Conservation (phyloP, 805 yeast species). For the Torulaspora quercuum region DNA sequence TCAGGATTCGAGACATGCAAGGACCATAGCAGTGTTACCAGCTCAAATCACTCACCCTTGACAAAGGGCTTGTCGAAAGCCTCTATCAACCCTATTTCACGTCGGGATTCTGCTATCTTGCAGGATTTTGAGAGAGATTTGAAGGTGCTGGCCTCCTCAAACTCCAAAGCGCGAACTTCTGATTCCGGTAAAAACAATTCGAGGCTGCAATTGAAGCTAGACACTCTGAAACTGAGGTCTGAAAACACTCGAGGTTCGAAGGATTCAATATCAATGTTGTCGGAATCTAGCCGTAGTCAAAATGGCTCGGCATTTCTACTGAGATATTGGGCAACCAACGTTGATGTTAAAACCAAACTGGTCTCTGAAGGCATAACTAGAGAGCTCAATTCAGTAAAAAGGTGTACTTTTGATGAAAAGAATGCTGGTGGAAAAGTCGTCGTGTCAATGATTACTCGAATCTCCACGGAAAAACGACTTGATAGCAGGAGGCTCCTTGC, state of each 20-base stretch:
- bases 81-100: not conserved
- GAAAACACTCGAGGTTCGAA: conserved; percentile 2
- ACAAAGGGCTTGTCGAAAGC: conserved; percentile 5
- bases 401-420: conserved; percentile 8
- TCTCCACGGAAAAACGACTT: conserved; percentile 7
- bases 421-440: conserved; percentile 7
- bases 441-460: conserved; percentile 6
- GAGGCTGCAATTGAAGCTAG: conserved; percentile 13
- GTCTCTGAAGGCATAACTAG: conserved; percentile 17
- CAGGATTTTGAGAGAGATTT: conserved; percentile 9
- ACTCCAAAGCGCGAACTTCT: not conserved
- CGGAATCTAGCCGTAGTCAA: not conserved
- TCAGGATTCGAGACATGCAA: not conserved
- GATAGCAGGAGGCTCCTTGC: conserved; percentile 1
- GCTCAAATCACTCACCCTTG: conserved; percentile 22
- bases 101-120: conserved; percentile 7
- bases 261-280: not conserved
- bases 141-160: not conserved
- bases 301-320: not conserved
- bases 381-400: conserved; percentile 16
- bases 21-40: conserved; percentile 10
- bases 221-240: conserved; percentile 11
- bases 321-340: conserved; percentile 14
- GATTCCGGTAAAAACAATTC: conserved; percentile 2
- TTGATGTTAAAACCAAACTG: conserved; percentile 19